Base-by-base conservation (phyloP, 805 yeast genomes). In the Wickerhamiella brachini region DNA sequence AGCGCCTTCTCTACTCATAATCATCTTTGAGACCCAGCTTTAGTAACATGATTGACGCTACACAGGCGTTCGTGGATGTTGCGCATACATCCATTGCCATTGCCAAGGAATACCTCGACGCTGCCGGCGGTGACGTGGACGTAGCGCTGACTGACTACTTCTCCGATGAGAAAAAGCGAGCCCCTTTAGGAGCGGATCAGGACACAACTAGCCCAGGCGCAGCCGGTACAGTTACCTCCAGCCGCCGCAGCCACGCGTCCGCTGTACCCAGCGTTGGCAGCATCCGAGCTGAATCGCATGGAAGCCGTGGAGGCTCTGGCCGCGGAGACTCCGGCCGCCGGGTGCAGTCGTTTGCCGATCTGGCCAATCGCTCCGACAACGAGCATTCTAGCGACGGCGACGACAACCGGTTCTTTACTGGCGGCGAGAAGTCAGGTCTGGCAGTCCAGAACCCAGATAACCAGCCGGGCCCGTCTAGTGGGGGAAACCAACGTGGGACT, bases 361-460 rank as follows among this genome's bases (percentile, higher is more conserved):
- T 64, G 21, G 42, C 15, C 20, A 29, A 45, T 5, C 49, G 51
- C 29, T 49, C 47, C 24, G 47, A 49, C 41, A 22, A 15, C 34
- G 50, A 41, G 20, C 18, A 38, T n/a, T 26, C 23, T 15, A 8
- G 37, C 8, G 45, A 54, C 5, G 52, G 64, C 34, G 67, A 64
- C 37, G 70, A 68, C 21, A 71, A 73, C 54, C 59, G 74, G 64
- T 59, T 68, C 60, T 65, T 77, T 64, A 74, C 80, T 3, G 81
- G 81, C 13, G 81, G 81, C 50, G 89, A 83, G 61, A 82, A 82
- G 64, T 79, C 85, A 3, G 89, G 77, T 2, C 69, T 83, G 58
- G 85, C 83, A 52, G 93, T 83, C 15, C 87, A 83, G 61, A 81
- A 82, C 60, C 89, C 88, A 13, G 68, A 70, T 48, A 69, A 53